Base-by-base conservation (phyloP, 2,329 filamentous ascomycete species). In the Chaetomiaceae sp. region DNA sequence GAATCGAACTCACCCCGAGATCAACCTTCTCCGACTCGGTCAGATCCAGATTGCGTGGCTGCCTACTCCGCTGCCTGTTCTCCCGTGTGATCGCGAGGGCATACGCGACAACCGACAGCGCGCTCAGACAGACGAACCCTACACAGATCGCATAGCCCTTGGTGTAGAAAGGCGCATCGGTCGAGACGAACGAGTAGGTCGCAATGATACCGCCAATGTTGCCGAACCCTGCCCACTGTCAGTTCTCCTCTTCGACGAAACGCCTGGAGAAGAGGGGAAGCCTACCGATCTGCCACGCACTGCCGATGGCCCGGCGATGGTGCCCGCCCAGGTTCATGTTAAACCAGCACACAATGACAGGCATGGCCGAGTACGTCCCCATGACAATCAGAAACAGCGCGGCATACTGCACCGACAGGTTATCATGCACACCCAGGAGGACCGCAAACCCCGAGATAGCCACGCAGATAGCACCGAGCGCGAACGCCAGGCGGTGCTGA, bases 281-380 rank as follows among this genome's bases (percentile, higher is more conserved):
- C 49, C n/a, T 24, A 58, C 56, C 83, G 35, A 90, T 73, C 62
- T 89, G 85, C 83, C 83, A 89, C 1, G 83, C 86, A 8, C 79
- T 79, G 11, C 85, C 85, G 14, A 89, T 77, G 8, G 81, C 74
- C 35, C 85, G 74, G 3, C 84, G 75, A 47, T 82, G 82, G 60
- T 89, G 86, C 0, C 84, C 85, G 2, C 79, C 79, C 1, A 88
- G 69, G 57, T 89, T 90, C 79, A 88, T 88, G 56, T 83, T 84
- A 64, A 84, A 89, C 85, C 86, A 90, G 63, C 84, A 89, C 7
- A 89, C 78, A 35, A 89, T 79, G 24, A 95, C 82, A 0, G 91
- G 89, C 84, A 95, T 90, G n/a, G 89, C 87, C 1, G 81, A 82
- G 66, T 94, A 96, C 0, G 79, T 76, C 40, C 88, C 88, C 68